Percentiles rank a stretch among this genome's conserved stretches.
phyloP scores from a whole-genome alignment of 129 eudicot genomes.

The Glebionis coronaria region DNA sequence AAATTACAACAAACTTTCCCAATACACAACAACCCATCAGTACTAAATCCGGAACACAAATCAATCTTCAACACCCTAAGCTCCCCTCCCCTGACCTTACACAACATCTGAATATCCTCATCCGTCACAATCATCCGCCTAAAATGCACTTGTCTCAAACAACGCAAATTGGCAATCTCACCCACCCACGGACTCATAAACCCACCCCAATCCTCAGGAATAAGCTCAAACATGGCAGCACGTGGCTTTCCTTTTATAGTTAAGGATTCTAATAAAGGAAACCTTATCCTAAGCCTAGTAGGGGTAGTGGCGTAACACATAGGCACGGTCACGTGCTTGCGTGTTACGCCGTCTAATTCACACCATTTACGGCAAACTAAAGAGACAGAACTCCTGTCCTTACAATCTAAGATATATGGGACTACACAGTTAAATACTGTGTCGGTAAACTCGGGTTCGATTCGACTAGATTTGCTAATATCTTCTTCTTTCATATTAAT shows the following conservation, averaged over 20 bases:
- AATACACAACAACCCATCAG: conserved; percentile 24
- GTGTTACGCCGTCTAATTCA: conserved; percentile 33
- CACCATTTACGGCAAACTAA: conserved; percentile 36
- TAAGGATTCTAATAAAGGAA: conserved; percentile 32
- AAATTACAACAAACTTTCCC: conserved; percentile 39
- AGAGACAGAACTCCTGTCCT: conserved; percentile 37
- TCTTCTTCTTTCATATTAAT: conserved; percentile 12
- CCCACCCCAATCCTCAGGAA: conserved; percentile 40
- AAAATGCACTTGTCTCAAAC: conserved; percentile 32
- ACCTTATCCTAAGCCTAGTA: conserved; percentile 21
- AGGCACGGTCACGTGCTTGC: conserved; percentile 27
- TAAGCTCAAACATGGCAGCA: conserved; percentile 38
- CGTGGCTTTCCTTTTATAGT: conserved; percentile 38
- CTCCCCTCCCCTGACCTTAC: conserved; percentile 20
- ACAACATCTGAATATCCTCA: conserved; percentile 27
- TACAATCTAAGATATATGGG: conserved; percentile 22
- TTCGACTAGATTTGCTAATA: conserved; percentile 7
- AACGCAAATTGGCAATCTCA: conserved; percentile 14
- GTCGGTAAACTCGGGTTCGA: conserved; percentile 19
- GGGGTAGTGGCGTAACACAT: conserved; percentile 39
- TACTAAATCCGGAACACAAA: conserved; percentile 34
- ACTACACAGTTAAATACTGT: conserved; percentile 39
- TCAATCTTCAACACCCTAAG: conserved; percentile 35
- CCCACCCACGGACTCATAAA: conserved; percentile 31
- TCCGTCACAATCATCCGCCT: conserved; percentile 38